Evolutionary conservation across 202 grass and related monocot genomes (phyloP).

Genomic region (Bolboschoenoplectus hybrid): DNA sequence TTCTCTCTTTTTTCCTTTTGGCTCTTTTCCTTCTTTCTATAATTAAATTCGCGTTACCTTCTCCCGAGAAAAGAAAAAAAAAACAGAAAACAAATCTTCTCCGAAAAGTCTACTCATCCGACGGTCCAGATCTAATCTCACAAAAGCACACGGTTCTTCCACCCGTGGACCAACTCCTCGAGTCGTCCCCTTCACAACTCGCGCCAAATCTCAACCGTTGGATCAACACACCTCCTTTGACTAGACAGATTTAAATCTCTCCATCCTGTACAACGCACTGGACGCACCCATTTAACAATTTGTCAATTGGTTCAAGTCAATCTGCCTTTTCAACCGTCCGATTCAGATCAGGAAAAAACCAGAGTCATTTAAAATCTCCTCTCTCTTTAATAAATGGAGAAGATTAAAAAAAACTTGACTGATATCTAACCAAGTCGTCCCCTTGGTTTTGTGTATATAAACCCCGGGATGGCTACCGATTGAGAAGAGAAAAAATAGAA

Average conservation of each 20-base stretch:
- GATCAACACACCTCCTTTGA: slow-evolving; percentile 24
- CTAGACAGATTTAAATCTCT: slow-evolving; percentile 16
- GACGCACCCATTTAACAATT: background rate
- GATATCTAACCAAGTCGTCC: slow-evolving; percentile 27
- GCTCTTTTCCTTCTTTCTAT: slow-evolving; percentile 27
- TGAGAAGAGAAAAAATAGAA: background rate
- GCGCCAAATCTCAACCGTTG: slow-evolving; percentile 34
- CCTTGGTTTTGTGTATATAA: slow-evolving; percentile 40
- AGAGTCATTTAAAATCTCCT: background rate
- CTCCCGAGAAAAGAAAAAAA: slow-evolving; percentile 35
- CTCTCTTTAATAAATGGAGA: slow-evolving; percentile 3
- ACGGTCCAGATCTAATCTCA: slow-evolving; percentile 36
- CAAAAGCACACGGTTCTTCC: background rate
- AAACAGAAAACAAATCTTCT: slow-evolving; percentile 53
- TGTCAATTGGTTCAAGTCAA: slow-evolving; percentile 24
- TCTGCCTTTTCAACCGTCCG: background rate
- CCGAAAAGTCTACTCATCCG: slow-evolving; percentile 68
- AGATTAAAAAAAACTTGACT: slow-evolving; percentile 48
- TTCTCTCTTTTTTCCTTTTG: slow-evolving; percentile 12
- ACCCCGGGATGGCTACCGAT: background rate
- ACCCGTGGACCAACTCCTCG: slow-evolving; percentile 35
- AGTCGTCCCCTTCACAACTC: slow-evolving; percentile 28
- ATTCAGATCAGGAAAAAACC: background rate
- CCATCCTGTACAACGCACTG: background rate
- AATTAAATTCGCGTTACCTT: slow-evolving; percentile 21